Percentiles rank a stretch among this genome's conserved stretches.
Conservation (phyloP, 106 monocot species). For the Allium fistulosum region DNA sequence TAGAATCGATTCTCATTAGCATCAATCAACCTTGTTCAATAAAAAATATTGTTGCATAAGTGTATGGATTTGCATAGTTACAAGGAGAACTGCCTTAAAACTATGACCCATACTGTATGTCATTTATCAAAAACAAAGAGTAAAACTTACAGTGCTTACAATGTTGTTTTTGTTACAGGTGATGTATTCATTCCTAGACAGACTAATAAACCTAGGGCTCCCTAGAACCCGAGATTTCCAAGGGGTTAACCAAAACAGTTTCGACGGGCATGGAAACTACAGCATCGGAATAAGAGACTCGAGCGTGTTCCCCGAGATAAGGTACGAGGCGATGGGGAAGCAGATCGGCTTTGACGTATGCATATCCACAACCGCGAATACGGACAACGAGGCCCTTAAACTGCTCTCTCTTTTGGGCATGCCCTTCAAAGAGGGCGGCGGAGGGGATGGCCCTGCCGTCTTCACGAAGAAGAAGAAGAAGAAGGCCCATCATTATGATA, state of each 20-base stretch:
- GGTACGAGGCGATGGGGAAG: conserved; percentile 76
- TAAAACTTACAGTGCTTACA: no score
- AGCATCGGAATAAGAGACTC: conserved; percentile 77
- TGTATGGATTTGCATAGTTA: no score
- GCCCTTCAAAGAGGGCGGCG: conserved; percentile 55
- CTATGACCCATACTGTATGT: no score
- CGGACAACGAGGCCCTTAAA: conserved; percentile 66
- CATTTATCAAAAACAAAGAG: no score
- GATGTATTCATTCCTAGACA: conserved; percentile 89
- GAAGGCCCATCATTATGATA: conserved; percentile 37
- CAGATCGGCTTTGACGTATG: conserved; percentile 86
- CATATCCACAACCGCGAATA: conserved; percentile 76
- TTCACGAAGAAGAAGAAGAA: conserved; percentile 59
- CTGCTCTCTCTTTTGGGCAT: conserved; percentile 82
- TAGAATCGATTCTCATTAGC: no score
- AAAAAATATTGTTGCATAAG: no score
- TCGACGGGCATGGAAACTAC: conserved; percentile 94
- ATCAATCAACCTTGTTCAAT: no score
- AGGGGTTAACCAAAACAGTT: conserved; percentile 81
- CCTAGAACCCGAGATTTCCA: conserved; percentile 91
- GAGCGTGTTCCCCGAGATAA: conserved; percentile 90
- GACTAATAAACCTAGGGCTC: conserved; percentile 76
- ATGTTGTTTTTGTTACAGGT: conserved; percentile 24
- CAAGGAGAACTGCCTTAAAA: no score
- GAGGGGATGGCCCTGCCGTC: conserved; percentile 21